Base-by-base conservation (phyloP, 2,329 filamentous ascomycete genomes). In the Apiospora malaysiana region DNA sequence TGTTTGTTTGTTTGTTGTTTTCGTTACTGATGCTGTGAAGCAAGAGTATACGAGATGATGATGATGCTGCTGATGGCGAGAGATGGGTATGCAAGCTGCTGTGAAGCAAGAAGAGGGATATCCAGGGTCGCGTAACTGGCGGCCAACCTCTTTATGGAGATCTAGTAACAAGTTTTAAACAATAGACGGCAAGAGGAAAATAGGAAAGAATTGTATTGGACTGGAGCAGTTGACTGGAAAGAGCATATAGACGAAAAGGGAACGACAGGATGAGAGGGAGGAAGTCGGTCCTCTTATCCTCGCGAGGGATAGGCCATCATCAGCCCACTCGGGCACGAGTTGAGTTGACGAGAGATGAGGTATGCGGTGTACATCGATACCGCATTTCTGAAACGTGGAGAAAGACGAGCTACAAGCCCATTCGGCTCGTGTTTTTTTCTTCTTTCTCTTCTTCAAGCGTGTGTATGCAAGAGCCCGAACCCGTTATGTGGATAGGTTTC, bases 351-450 rank as follows among this genome's bases (percentile, higher is more conserved):
- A 42, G 37, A 42, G 63, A 66, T 23, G 32, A 66, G 32, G 63
- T 43, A 66, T 66, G 63, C 37, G 32, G 32, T 66, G 63, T 66
- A 66, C 63, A 70, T 69, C n/a, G 23, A 70, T 70, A 66, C 68
- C 56, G 71, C 65, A 45, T 76, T 78, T 78, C 78, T 80, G 78
- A 79, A 79, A 79, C 78, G 77, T 80, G 78, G 76, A 73, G 74
- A 76, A 74, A 69, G 25, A 74, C 75, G 71, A 63, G 56, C 9
- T 63, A 40, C 56, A 63, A 63, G 56, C 56, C 56, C 56, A 63
- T 40, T 40, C 32, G 56, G 32, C 56, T 63, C 56, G 56, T 21
- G 16, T 21, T 21, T 32, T 5, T 32, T 32, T 56, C 3, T 56
- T 27, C 32, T 59, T 32, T 16, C 21, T 32, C 8, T 59, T 63